phyloP scores from a whole-genome alignment of 306 rosid genomes.

The Cucurbita pepo region DNA sequence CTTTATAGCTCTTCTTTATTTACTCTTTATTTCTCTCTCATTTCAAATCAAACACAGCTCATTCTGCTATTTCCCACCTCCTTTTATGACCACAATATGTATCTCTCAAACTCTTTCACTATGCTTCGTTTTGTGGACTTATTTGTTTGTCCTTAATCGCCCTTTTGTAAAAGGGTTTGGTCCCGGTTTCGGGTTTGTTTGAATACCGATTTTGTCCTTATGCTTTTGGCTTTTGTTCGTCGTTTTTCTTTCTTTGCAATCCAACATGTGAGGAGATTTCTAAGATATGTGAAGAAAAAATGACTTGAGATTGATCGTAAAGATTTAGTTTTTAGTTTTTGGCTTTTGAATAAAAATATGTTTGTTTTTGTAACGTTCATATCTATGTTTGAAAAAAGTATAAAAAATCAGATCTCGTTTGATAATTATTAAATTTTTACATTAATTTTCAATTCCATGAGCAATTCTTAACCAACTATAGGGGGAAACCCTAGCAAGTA shows the following conservation, averaged over 20 bases:
- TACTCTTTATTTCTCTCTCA: background rate
- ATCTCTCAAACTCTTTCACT: background rate
- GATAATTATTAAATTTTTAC: no score
- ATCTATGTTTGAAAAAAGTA: no score
- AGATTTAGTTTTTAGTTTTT: background rate
- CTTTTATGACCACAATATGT: background rate
- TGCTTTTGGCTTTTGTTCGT: background rate
- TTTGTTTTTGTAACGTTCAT: no score
- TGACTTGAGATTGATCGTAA: background rate
- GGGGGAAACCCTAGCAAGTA: no score
- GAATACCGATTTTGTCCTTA: background rate
- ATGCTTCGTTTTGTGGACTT: background rate
- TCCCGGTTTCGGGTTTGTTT: background rate
- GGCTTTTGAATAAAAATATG: background rate
- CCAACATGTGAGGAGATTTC: background rate
- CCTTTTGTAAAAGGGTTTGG: background rate
- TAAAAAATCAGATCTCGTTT: no score
- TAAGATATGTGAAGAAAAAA: background rate
- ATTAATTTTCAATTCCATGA: no score
- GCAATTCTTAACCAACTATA: no score
- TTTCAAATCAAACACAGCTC: conserved; percentile 6
- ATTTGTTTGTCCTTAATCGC: background rate
- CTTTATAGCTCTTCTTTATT: no score
- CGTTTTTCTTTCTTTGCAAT: background rate
- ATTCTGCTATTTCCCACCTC: background rate